Evolutionary conservation across 1,139 yeast genomes (phyloP), one percentile per base, ranked within the genome.

Genomic region (Saccharomyces hybrid): DNA sequence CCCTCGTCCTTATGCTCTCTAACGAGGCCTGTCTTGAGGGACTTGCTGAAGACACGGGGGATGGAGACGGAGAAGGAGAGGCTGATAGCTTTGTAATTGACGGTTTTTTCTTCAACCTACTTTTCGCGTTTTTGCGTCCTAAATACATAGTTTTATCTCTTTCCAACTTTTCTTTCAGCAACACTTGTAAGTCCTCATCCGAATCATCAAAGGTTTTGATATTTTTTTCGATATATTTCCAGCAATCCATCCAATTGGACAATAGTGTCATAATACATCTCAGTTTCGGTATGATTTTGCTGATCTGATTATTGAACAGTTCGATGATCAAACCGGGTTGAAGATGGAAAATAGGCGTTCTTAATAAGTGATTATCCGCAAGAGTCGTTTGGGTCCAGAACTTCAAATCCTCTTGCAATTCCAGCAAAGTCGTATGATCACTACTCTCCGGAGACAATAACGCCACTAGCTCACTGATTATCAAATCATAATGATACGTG

Each of bases 101-200:
- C 5, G 47, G 23, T 30, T 53, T 38, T 46, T 53, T 11, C 49
- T 52, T 26, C 20, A 42, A 4, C 47, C 51, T 50, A 16, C 44
- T 50, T 26, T 41, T 50, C 47, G 55, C 57, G 23, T 47, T 47
- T 25, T 53, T 56, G 4, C 2, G 20, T 38, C 63, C 68, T n/a
- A 59, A 23, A 51, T 61, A 58, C 2, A 63, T 55, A n/a, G 67
- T 48, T 52, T 58, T 61, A 50, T 69, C 71, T 2, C 61, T 65
- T 3, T 60, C 58, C 34, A 61, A 52, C 51, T 66, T 66, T 49
- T 67, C 72, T n/a, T 61, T 59, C 5, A 64, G 42, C 62, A 65
- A 56, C 31, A 60, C 64, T 2, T 11, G 13, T 42, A 67, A 23
- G 47, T 27, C 5, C 28, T 63, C 55, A 7, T 54, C 55, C 8